phyloP scores from a whole-genome alignment of 768 basidiomycete species.

The Suillus decipiens region DNA sequence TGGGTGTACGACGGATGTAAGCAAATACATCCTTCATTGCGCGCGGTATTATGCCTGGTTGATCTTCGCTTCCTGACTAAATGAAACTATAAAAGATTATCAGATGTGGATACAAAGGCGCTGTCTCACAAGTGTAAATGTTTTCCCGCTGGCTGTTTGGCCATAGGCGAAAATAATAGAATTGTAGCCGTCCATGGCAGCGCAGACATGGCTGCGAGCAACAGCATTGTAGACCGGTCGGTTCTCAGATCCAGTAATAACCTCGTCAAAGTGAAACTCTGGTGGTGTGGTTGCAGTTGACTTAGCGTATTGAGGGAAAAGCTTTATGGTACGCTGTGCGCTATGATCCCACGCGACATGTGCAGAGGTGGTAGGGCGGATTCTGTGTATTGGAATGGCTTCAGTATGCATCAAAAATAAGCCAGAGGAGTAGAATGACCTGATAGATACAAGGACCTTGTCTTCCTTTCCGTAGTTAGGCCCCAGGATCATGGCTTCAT shows the following conservation, averaged over 20 bases:
- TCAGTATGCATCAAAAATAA: neutral
- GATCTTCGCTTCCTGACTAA: constrained; percentile 71
- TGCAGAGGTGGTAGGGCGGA: constrained; percentile 55
- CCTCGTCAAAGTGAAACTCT: constrained; percentile 71
- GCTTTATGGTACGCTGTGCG: constrained; percentile 54
- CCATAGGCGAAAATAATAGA: constrained; percentile 94
- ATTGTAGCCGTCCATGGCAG: constrained; percentile 97
- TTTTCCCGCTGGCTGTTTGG: constrained; percentile 84
- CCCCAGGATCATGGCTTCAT: constrained; percentile 49
- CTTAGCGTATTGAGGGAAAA: constrained; percentile 58
- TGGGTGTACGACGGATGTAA: constrained; percentile 73
- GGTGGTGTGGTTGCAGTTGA: constrained; percentile 38
- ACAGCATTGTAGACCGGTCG: constrained; percentile 77
- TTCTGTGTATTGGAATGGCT: constrained; percentile 38
- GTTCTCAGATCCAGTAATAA: constrained; percentile 78
- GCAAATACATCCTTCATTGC: constrained; percentile 91
- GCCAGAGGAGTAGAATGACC: constrained; percentile 41
- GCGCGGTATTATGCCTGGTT: constrained; percentile 94
- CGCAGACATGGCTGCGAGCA: constrained; percentile 77
- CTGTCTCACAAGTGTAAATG: constrained; percentile 57
- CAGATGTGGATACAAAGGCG: constrained; percentile 30
- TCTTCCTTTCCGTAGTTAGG: constrained; percentile 70
- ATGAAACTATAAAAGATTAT: constrained; percentile 4
- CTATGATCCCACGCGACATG: constrained; percentile 59
- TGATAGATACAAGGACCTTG: constrained; percentile 84